These are phyloP conservation scores for Petunia axillaris DNA, from an alignment of 257 asterid species.

Conservation along the genomic window DNA sequence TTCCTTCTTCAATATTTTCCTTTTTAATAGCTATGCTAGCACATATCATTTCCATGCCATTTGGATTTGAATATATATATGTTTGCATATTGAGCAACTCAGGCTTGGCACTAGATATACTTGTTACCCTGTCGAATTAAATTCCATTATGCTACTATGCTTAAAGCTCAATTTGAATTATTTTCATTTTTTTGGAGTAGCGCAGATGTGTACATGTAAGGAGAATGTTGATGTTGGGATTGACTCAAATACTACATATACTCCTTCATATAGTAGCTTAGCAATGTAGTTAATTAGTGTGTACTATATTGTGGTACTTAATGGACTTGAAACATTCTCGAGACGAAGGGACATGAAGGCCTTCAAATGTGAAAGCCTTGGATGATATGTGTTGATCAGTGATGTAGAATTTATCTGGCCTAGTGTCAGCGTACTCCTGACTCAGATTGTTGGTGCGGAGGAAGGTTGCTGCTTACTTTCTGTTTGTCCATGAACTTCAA, in stretches of 20 bases:
- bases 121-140: background rate
- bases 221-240: too few species aligned
- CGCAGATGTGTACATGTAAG: too few species aligned
- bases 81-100: slow-evolving; percentile 7
- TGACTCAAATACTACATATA: too few species aligned
- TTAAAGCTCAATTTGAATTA: too few species aligned
- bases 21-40: background rate
- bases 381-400: background rate
- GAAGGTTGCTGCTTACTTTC: background rate
- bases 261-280: too few species aligned
- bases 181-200: too few species aligned
- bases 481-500: background rate
- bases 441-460: background rate
- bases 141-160: background rate
- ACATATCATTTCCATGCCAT: background rate
- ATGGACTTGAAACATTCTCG: background rate
- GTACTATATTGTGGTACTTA: too few species aligned
- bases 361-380: background rate
- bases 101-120: slow-evolving; percentile 1
- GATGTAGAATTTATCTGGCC: slow-evolving; percentile 14
- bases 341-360: slow-evolving; percentile 1
- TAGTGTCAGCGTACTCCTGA: background rate
- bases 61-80: background rate
- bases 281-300: too few species aligned
- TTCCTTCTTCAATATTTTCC: background rate